Base-by-base conservation (phyloP, 306 rosid species). In the Senna siamea region DNA sequence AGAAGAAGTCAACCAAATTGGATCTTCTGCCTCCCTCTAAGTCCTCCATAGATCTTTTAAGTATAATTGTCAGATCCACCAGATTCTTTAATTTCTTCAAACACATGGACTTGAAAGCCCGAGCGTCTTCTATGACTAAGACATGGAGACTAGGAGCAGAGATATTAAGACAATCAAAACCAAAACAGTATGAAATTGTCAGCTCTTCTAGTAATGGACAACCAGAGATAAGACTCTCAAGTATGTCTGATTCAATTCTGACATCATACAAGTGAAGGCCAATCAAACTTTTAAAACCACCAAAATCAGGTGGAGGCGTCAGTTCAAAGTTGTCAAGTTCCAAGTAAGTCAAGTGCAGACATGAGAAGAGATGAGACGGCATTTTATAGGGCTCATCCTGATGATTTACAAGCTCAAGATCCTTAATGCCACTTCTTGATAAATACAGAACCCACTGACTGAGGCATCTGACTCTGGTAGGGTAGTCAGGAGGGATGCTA, bases 351-450 rank as follows among this genome's bases (percentile, higher is more conserved):
- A 80, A 17, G 0, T 35, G 62, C 1, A 32, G 14, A 34, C 73
- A 74, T 22, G 20, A 44, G 68, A 80, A 62, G 28, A 69, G 15
- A 61, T 15, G 14, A 35, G 66, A 46, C 28, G 80, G 69, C n/a
- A 35, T 47, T 66, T 38, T 2, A 50, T 17, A 8, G 20, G n/a
- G 11, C 0, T 19, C 0, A 2, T 0, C 1, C 0, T 2, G 22
- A 1, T 0, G 5, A 41, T 12, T 66, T 17, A 1, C 4, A 19
- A 80, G 61, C 48, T 0, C 4, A 61, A 76, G 35, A 35, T 18
- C 0, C 9, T 61, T 22, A 47, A 76, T 2, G 17, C 47, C 64
- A 2, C 9, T 54, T 48, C n/a, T 47, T 14, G 77, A 75, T 17
- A 80, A 62, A 35, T 44, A n/a, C 10, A 62, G 18, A n/a, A 75